Conservation (phyloP, 202 grass and related monocot species). For the Hordeum pubiflorum region DNA sequence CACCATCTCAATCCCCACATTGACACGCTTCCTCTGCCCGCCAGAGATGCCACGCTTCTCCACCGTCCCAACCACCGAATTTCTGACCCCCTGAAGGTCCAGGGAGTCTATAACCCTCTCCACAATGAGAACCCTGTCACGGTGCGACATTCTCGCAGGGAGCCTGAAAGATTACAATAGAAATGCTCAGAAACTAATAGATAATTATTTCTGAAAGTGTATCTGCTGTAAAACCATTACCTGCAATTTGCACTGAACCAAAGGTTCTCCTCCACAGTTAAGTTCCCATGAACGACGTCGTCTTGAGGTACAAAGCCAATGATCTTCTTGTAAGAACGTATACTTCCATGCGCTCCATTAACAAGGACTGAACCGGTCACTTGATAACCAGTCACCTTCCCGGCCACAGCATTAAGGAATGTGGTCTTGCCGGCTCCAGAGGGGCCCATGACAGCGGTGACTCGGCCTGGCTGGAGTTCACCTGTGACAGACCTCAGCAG, state of each 20-base stretch:
- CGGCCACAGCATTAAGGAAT: constrained; percentile 82
- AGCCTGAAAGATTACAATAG: constrained; percentile 30
- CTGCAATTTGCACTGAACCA: constrained; percentile 98
- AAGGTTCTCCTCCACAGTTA: constrained; percentile 93
- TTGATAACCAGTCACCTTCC: constrained; percentile 69
- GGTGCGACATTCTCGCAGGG: constrained; percentile 42
- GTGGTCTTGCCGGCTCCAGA: constrained; percentile 95
- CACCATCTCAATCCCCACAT: constrained; percentile 94
- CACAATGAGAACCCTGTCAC: constrained; percentile 72
- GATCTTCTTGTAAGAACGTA: constrained; percentile 84
- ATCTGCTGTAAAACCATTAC: constrained; percentile 25
- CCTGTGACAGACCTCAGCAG: constrained; percentile 78
- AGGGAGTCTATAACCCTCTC: constrained; percentile 90
- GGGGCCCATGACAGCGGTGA: constrained; percentile 90
- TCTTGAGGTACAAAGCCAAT: constrained; percentile 97
- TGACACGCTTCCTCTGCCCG: constrained; percentile 87
- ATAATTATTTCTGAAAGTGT: not conserved
- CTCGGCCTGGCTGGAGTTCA: constrained; percentile 58
- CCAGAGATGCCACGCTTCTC: constrained; percentile 95
- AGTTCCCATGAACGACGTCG: constrained; percentile 87
- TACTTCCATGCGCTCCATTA: constrained; percentile 47
- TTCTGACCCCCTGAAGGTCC: constrained; percentile 69
- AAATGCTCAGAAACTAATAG: not conserved
- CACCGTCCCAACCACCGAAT: constrained; percentile 76
- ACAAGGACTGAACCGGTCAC: constrained; percentile 65